Conservation (phyloP, 1,139 yeast genomes). For the Magnusiomyces clavatus region DNA sequence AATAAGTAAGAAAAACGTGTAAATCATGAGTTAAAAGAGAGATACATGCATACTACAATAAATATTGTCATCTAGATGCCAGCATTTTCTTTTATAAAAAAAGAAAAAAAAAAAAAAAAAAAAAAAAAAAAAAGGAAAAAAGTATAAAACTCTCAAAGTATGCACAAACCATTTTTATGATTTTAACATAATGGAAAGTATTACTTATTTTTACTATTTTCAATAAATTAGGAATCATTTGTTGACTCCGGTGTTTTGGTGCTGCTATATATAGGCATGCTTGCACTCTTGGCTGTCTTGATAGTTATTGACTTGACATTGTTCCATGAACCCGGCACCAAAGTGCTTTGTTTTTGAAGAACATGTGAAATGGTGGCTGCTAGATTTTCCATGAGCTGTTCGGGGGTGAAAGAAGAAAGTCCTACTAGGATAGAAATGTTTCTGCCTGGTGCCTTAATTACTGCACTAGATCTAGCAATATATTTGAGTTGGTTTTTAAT, state of each 20-base stretch:
- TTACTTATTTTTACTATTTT: no score
- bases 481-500: conserved; percentile 21
- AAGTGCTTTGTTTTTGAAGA: conserved; percentile 11
- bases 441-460: conserved; percentile 23
- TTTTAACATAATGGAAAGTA: no score
- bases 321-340: conserved; percentile 17
- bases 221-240: no score
- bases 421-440: conserved; percentile 24
- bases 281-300: conserved; percentile 23
- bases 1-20: no score
- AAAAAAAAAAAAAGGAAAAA: background rate
- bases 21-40: no score
- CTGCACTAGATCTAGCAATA: conserved; percentile 20
- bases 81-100: background rate
- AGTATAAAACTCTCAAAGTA: background rate
- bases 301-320: conserved; percentile 17
- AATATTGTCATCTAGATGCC: no score
- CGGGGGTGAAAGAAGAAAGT: conserved; percentile 16
- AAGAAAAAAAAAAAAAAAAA: background rate
- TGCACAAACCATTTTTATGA: no score
- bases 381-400: conserved; percentile 22
- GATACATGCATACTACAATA: no score
- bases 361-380: conserved; percentile 17
- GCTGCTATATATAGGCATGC: conserved; percentile 18
- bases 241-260: background rate